A percentile compares a stretch with the other conserved stretches of the same genome.
Conservation (phyloP, 345 rosid species). For the Hevea brasiliensis region DNA sequence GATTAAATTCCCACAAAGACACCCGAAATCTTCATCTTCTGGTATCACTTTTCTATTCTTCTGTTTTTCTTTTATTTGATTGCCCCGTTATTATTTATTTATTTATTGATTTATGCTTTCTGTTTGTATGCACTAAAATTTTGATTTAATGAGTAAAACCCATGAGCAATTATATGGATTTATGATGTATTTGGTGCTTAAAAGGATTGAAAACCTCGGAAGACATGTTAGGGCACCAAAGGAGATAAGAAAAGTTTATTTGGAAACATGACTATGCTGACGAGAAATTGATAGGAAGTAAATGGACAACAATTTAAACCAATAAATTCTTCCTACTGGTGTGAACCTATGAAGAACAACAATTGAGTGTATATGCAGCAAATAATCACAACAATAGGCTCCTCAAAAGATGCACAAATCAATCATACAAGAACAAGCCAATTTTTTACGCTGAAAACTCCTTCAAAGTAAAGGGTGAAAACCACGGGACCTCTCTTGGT, state of each 20-base stretch:
- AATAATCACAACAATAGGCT: too few relatives aligned
- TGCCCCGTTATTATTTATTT: not conserved
- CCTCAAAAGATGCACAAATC: too few relatives aligned
- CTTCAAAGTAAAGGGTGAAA: too few relatives aligned
- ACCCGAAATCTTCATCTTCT: conserved; percentile 31
- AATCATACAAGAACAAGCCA: too few relatives aligned
- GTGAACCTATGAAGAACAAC: too few relatives aligned
- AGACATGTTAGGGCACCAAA: not conserved
- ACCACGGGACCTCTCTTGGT: too few relatives aligned
- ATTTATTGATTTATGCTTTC: not conserved
- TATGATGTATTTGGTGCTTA: not conserved
- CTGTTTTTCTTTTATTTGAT: too few relatives aligned
- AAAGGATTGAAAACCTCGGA: not conserved
- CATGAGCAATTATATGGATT: not conserved
- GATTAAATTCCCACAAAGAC: conserved; percentile 70
- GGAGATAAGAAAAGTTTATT: not conserved
- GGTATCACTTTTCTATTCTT: conserved; percentile 17
- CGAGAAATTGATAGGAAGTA: not conserved
- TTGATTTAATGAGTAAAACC: not conserved
- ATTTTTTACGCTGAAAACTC: too few relatives aligned
- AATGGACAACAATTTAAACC: too few relatives aligned
- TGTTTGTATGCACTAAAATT: not conserved
- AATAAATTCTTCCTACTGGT: too few relatives aligned
- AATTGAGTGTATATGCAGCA: too few relatives aligned
- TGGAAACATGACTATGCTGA: not conserved